Conservation (phyloP, 148 eudicot genomes). For the Tetragonia tetragonoides region DNA sequence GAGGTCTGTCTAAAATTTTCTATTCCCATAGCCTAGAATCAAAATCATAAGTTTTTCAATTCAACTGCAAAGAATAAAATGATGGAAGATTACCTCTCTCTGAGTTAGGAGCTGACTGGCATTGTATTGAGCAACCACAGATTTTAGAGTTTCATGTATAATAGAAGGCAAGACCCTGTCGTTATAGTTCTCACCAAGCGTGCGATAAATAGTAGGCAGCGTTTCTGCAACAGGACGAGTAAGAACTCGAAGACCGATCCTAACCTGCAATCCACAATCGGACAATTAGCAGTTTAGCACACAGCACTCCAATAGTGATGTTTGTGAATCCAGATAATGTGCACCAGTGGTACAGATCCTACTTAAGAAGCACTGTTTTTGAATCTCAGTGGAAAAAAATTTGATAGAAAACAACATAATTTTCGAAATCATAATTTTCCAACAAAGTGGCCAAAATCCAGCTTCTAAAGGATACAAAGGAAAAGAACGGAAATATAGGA, state of each 20-base stretch:
- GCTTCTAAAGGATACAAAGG: no score
- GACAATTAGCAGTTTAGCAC: background rate
- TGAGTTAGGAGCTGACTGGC: constrained; percentile 97
- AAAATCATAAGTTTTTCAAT: background rate
- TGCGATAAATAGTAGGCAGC: constrained; percentile 79
- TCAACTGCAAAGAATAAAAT: background rate
- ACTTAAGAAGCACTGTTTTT: background rate
- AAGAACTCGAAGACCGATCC: constrained; percentile 92
- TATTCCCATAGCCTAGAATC: background rate
- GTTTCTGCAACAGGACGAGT: constrained; percentile 75
- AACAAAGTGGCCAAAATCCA: no score
- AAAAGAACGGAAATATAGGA: background rate
- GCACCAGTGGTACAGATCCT: background rate
- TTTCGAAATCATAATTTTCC: no score
- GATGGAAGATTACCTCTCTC: constrained; percentile 66
- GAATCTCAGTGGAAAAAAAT: no score
- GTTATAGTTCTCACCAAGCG: constrained; percentile 86
- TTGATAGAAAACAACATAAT: no score
- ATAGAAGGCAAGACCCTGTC: constrained; percentile 94
- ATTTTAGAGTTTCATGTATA: constrained; percentile 86
- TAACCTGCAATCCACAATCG: constrained; percentile 50
- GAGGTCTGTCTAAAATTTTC: no score
- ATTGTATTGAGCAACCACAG: constrained; percentile 95
- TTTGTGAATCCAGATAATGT: background rate
- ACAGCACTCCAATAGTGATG: background rate